Conservation (phyloP, 768 basidiomycete genomes). For the Agaricus subrufescens region DNA sequence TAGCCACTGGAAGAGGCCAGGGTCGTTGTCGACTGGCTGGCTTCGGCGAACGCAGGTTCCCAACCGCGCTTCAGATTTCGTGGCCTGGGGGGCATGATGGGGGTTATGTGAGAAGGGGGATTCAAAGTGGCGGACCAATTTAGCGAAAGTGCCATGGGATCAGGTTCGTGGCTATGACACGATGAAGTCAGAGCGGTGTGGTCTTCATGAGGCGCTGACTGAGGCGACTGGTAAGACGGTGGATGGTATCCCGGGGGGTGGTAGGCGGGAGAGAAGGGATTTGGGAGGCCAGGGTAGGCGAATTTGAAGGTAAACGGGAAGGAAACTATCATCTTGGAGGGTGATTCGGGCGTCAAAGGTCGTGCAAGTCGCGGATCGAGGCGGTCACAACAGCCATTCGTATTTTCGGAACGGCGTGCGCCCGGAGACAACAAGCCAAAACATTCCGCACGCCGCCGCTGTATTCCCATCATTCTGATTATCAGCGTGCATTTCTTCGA, state of each 20-base stretch:
- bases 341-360: no score
- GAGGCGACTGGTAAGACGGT: conserved; percentile 9
- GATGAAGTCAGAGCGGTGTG: background rate
- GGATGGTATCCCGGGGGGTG: conserved; percentile 12
- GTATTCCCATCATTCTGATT: background rate
- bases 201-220: conserved; percentile 11
- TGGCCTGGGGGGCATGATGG: conserved; percentile 30
- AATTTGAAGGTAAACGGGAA: conserved; percentile 76
- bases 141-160: conserved; percentile 7
- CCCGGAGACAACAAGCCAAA: background rate
- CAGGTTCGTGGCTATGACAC: background rate
- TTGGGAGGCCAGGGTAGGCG: conserved; percentile 57
- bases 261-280: conserved; percentile 47
- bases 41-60: conserved; percentile 59
- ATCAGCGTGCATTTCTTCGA: no score
- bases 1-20: conserved; percentile 57
- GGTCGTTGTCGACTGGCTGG: conserved; percentile 47
- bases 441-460: background rate
- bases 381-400: no score
- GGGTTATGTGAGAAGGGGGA: conserved; percentile 26
- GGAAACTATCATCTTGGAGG: conserved; percentile 12
- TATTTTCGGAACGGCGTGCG: no score
- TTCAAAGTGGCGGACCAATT: conserved; percentile 17
- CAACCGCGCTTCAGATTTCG: conserved; percentile 54
- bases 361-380: no score